Evolutionary conservation across 106 monocot genomes (phyloP), one percentile per base, ranked within the genome.

Genomic region (Dactylorhiza incarnata): DNA sequence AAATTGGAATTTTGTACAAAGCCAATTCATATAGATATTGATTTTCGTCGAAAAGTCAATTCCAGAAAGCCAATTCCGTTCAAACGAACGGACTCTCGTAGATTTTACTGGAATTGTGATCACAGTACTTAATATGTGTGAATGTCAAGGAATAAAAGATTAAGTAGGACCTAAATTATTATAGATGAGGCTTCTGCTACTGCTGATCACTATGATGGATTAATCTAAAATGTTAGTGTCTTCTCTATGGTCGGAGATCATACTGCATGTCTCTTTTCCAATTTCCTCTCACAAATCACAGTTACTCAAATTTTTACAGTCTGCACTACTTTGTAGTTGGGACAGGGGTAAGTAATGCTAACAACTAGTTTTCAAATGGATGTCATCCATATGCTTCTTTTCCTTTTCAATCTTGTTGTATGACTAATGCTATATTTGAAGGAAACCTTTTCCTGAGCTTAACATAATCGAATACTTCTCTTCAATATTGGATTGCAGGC

Each of bases 401-500:
- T 58, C 58, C 58, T 55, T 68, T 53, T 7, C 29, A 26, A 50
- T 48, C 67, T 15, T 23, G 11, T 45, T 66, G 24, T 25, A 15
- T 82, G 10, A 5, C 20, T 16, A 26, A 53, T 67, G 44, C 62
- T 78, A 37, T 25, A 63, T 66, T 66, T 45, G 24, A 73, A 67
- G 7, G 48, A 19, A 24, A 6, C n/a, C 7, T 69, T 52, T 13
- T 71, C 12, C 11, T 17, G 43, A 46, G 45, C 44, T 69, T 46
- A 16, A 69, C 16, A 16, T 25, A 46, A 49, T 24, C 59, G 13
- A 5, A 13, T 47, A 22, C 1, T 68, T 77, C 9, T 49, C 19
- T 51, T 77, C 37, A 43, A 26, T 37, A 77, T 45, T 78, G 16
- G 45, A 81, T 55, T 81, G 5, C 73, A 96, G 96, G 96, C 93